phyloP scores from a whole-genome alignment of 225 moss, liverwort and hornwort species.

The Anthoceros angustus region DNA sequence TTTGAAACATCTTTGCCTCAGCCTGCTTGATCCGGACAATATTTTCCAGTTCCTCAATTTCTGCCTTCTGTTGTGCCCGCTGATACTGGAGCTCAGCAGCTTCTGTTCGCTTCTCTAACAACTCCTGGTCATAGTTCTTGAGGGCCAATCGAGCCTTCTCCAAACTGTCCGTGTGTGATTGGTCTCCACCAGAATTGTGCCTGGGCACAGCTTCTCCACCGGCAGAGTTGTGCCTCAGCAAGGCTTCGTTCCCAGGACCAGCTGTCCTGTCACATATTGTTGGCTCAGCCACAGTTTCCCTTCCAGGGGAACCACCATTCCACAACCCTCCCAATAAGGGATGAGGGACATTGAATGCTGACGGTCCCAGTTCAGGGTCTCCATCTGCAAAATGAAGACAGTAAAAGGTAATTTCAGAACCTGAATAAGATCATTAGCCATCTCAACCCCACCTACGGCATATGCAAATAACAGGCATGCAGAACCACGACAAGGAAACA shows the following conservation, averaged over 20 bases:
- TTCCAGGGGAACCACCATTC: background rate
- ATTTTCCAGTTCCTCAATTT: constrained; percentile 81
- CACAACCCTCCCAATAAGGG: background rate
- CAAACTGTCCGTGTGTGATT: constrained; percentile 21
- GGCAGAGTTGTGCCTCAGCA: background rate
- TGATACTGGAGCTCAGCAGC: constrained; percentile 74
- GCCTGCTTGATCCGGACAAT: constrained; percentile 84
- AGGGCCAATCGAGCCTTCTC: constrained; percentile 77
- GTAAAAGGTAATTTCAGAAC: too few relatives aligned
- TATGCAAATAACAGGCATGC: constrained; percentile 20
- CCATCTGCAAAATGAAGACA: background rate
- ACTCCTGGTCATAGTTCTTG: constrained; percentile 59
- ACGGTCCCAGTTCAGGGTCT: background rate
- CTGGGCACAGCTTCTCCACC: background rate
- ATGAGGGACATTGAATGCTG: too few relatives aligned
- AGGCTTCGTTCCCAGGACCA: background rate
- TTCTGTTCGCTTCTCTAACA: constrained; percentile 70
- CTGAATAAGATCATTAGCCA: background rate
- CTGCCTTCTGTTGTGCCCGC: constrained; percentile 52
- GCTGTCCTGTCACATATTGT: background rate
- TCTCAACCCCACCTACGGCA: too few relatives aligned
- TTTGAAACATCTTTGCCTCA: constrained; percentile 72
- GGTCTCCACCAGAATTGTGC: background rate
- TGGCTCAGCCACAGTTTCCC: background rate
- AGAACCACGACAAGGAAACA: constrained; percentile 15